Conservation (phyloP, 495 filamentous ascomycete genomes). For the Aspergillus taichungensis region DNA sequence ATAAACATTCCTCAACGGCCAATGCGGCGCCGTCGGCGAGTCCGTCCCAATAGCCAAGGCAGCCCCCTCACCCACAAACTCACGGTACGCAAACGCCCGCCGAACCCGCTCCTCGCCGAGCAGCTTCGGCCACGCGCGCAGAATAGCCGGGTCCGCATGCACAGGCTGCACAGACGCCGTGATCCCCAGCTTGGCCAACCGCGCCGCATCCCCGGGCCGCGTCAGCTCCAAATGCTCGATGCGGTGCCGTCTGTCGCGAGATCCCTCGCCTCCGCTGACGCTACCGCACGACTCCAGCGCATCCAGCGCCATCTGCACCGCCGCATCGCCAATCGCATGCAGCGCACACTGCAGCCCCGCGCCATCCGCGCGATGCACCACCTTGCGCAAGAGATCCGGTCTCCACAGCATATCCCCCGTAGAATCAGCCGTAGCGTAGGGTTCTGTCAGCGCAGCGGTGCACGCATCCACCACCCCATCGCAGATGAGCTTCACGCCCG, state of each 20-base stretch:
- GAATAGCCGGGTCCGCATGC: conserved; percentile 54
- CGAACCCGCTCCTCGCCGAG: conserved; percentile 42
- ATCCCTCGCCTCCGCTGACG: conserved; percentile 6
- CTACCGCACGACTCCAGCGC: conserved; percentile 20
- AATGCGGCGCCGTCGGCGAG: conserved; percentile 50
- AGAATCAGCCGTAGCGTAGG: conserved; percentile 38
- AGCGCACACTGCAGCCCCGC: conserved; percentile 52
- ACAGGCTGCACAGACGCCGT: conserved; percentile 58
- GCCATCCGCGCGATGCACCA: conserved; percentile 40
- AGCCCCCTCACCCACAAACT: conserved; percentile 46
- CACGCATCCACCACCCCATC: conserved; percentile 61
- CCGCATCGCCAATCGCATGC: conserved; percentile 56
- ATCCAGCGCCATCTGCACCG: conserved; percentile 46
- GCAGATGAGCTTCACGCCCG: conserved; percentile 61
- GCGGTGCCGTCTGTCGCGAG: conserved; percentile 38
- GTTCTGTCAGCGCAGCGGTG: conserved; percentile 52
- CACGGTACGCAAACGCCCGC: conserved; percentile 53
- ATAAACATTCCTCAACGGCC: conserved; percentile 49
- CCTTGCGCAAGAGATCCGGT: conserved; percentile 34
- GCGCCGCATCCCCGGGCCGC: conserved; percentile 38
- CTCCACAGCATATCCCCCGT: conserved; percentile 43
- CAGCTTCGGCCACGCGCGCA: conserved; percentile 49
- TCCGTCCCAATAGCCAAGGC: conserved; percentile 51
- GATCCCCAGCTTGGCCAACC: conserved; percentile 47
- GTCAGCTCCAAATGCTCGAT: conserved; percentile 58